Percentiles rank a stretch among this genome's conserved stretches.
These are phyloP conservation scores for Coemansia sp. DNA, from an alignment of 192 early-diverging fungal genomes.

Conservation along the genomic window DNA sequence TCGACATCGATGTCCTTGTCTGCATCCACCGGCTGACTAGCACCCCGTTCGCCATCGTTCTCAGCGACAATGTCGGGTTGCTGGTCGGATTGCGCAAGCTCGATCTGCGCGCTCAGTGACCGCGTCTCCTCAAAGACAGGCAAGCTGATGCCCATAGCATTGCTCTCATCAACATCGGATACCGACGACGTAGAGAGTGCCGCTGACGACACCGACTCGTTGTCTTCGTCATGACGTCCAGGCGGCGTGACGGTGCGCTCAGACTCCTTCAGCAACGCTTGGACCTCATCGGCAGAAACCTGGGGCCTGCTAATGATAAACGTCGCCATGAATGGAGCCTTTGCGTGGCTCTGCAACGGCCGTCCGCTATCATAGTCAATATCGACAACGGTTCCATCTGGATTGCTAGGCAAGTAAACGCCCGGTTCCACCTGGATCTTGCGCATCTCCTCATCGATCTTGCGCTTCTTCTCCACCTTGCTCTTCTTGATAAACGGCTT, in stretches of 20 bases:
- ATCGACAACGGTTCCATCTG: slow-evolving; percentile 90
- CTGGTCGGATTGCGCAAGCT: background rate
- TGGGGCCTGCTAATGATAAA: slow-evolving; percentile 78
- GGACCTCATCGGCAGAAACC: slow-evolving; percentile 59
- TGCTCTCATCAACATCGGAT: background rate
- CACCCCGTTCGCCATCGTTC: background rate
- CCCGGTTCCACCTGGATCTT: slow-evolving; percentile 94
- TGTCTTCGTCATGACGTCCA: background rate
- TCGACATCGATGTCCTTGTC: slow-evolving; percentile 17
- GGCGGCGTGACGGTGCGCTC: slow-evolving; percentile 47
- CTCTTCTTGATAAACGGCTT: slow-evolving; percentile 88
- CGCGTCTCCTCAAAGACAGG: slow-evolving; percentile 12
- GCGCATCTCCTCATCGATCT: slow-evolving; percentile 97
- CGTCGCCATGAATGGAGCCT: slow-evolving; percentile 99
- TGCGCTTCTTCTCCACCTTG: slow-evolving; percentile 96
- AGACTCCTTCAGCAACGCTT: slow-evolving; percentile 48
- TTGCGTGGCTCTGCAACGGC: slow-evolving; percentile 95
- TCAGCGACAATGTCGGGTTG: background rate
- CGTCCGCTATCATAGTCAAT: slow-evolving; percentile 93
- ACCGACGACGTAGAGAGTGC: background rate
- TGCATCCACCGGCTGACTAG: background rate
- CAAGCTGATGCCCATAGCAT: background rate
- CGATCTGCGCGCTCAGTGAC: slow-evolving; percentile 11
- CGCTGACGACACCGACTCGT: background rate
- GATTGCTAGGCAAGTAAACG: slow-evolving; percentile 97